Evolutionary conservation across 2,329 filamentous ascomycete genomes (phyloP).

Genomic region (Atkinsonella hypoxylon): DNA sequence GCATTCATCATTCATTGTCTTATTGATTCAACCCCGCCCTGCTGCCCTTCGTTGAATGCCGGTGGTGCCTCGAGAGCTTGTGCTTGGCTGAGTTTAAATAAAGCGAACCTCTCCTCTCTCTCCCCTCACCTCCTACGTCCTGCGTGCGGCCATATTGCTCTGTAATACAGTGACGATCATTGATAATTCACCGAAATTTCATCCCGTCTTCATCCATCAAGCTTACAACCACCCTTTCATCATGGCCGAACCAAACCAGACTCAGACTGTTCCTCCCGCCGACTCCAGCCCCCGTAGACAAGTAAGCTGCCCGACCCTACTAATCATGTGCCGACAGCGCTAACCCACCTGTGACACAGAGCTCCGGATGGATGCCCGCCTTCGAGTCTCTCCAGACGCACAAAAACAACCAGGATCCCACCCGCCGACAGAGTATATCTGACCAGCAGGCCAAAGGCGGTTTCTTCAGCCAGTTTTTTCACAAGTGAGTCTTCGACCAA

Average conservation of each 20-base stretch:
- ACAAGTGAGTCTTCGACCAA: constrained; percentile 31
- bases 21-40: neutral
- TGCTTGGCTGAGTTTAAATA: neutral
- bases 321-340: neutral
- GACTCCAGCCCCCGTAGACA: constrained; percentile 17
- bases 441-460: constrained; percentile 39
- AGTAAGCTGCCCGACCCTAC: constrained; percentile 10
- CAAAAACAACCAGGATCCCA: constrained; percentile 34
- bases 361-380: constrained; percentile 32
- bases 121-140: neutral
- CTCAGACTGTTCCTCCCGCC: constrained; percentile 11
- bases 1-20: too few relatives aligned
- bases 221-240: constrained; percentile 2
- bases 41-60: neutral
- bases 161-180: neutral
- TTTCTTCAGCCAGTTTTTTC: constrained; percentile 43
- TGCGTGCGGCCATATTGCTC: neutral
- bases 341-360: constrained; percentile 16
- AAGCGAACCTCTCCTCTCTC: neutral
- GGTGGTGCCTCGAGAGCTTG: too few relatives aligned
- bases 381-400: constrained; percentile 41
- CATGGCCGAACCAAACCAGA: constrained; percentile 19
- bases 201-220: neutral
- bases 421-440: constrained; percentile 41
- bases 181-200: neutral